Percentiles rank a stretch among this genome's conserved stretches.
phyloP scores from a whole-genome alignment of 441 rosid species.

The Breynia disticha region DNA sequence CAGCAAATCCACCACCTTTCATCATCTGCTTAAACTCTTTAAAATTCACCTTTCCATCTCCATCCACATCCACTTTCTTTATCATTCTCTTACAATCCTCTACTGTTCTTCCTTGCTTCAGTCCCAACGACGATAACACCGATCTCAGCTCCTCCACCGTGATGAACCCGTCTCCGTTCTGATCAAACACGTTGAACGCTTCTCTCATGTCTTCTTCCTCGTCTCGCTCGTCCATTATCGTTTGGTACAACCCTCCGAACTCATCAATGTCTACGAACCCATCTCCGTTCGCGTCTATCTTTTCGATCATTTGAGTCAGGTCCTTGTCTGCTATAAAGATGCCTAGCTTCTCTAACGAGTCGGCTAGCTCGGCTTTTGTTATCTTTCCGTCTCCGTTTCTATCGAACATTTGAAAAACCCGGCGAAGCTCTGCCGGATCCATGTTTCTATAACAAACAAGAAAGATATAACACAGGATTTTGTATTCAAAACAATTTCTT shows the following conservation, averaged over 20 bases:
- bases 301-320: conserved; percentile 67
- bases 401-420: conserved; percentile 88
- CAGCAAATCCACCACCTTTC: conserved; percentile 94
- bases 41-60: conserved; percentile 80
- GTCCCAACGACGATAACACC: conserved; percentile 64
- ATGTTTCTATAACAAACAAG: conserved; percentile 11
- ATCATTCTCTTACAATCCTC: conserved; percentile 87
- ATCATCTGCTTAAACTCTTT: conserved; percentile 90
- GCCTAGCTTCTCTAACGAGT: conserved; percentile 61
- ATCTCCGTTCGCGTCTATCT: conserved; percentile 74
- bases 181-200: conserved; percentile 85
- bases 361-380: conserved; percentile 59
- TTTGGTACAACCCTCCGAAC: conserved; percentile 61
- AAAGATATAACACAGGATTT: no score
- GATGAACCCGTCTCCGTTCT: conserved; percentile 78
- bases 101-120: conserved; percentile 65
- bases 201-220: conserved; percentile 85
- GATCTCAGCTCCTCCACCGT: conserved; percentile 74
- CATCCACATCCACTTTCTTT: conserved; percentile 71
- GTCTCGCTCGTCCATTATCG: conserved; percentile 80
- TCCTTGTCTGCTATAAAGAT: conserved; percentile 65
- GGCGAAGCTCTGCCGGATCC: conserved; percentile 59
- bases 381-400: conserved; percentile 76
- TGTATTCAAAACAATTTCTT: not conserved
- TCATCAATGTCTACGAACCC: conserved; percentile 75